Base-by-base conservation (phyloP, 176 grass and related monocot species). In the Eragrostis curvula region DNA sequence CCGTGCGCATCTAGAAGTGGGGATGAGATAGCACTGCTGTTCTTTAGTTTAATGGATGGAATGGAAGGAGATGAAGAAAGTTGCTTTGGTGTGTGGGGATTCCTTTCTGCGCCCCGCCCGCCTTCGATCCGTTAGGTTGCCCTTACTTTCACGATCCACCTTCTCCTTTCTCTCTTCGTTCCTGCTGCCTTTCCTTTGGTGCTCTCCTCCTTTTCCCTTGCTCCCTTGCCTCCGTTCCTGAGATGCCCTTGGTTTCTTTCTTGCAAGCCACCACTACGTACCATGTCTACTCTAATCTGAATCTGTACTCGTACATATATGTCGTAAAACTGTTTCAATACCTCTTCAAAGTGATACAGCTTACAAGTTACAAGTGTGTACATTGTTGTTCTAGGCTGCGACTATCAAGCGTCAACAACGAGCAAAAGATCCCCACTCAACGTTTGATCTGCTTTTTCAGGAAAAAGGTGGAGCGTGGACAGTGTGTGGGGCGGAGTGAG, bases 21-120 rank as follows among this genome's bases (percentile, higher is more conserved):
- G 43, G 43, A 45, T 45, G 8, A 10, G 9, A 9, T 3, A 45
- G 43, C 43, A 45, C 8, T 45, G 9, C 43, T 45, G 43, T 45
- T 45, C 43, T 45, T 45, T 43, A 43, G 8, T 43, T 8, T 7
- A 10, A 9, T 7, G 43, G 9, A 45, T 45, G 43, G 43, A 45
- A 45, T 45, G 52, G 77, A 25, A 9, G 15, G n/a, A 32, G 81
- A 41, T 23, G 44, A 56, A 20, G 12, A 77, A 77, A 85, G 87
- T 65, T 27, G 65, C n/a, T 89, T 89, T 77, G 65, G 13, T 89
- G 70, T 16, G 64, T 63, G 82, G 46, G 76, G 21, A 85, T 85
- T 13, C 87, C 80, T 85, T 80, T 18, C 32, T 36, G 32, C 32
- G 3, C 32, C 32, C 40, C 36, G 49, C 66, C 28, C 0, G 17